phyloP scores from a whole-genome alignment of 1,284 basidiomycete genomes.

The Cryptococcus sp. region DNA sequence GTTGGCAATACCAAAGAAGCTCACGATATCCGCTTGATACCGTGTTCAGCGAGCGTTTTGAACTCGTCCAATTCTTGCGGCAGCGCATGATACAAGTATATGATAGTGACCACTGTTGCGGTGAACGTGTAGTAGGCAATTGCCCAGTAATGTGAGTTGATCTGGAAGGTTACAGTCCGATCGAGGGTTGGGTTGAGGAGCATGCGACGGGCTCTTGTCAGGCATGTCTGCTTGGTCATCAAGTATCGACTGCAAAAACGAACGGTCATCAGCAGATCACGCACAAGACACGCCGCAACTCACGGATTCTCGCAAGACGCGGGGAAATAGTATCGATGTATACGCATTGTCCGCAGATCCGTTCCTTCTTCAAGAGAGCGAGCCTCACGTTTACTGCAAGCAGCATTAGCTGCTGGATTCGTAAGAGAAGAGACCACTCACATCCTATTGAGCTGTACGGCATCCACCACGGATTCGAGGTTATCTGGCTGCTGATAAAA shows the following conservation, averaged over 20 bases:
- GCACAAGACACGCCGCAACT: not conserved
- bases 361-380: not conserved
- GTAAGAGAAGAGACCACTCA: not conserved
- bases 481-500: not conserved
- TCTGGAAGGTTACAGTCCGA: not conserved
- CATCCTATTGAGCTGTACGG: not conserved
- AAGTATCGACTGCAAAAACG: not conserved
- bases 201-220: not conserved
- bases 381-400: not conserved
- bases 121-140: not conserved
- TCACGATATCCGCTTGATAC: not conserved
- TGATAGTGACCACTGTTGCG: not conserved
- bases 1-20: not conserved
- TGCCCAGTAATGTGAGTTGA: not conserved
- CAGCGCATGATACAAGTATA: not conserved
- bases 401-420: not conserved
- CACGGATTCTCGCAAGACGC: not conserved
- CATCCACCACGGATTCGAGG: not conserved
- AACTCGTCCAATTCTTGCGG: not conserved
- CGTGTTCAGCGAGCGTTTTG: not conserved
- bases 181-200: not conserved
- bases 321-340: conserved; percentile 2
- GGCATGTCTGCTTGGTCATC: not conserved
- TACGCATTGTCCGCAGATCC: not conserved
- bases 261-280: not conserved